Evolutionary conservation across 768 basidiomycete genomes (phyloP).

Genomic region (Trametes maxima): DNA sequence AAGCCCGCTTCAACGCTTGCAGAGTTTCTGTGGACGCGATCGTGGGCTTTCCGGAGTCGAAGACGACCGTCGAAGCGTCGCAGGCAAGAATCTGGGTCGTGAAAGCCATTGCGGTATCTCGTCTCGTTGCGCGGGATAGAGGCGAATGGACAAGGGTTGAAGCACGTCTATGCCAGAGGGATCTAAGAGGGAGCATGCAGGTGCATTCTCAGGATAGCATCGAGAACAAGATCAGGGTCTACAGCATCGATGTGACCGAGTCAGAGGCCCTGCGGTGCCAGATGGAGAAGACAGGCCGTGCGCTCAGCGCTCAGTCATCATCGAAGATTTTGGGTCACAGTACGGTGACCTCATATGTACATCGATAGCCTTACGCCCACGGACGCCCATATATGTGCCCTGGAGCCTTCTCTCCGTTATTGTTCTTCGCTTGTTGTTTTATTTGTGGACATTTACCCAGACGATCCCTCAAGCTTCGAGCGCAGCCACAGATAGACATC

Average conservation of each 20-base stretch:
- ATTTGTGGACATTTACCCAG: too few species aligned
- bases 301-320: not conserved
- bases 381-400: not conserved
- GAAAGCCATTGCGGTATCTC: conserved; percentile 24
- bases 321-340: conserved; percentile 6
- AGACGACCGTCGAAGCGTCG: conserved; percentile 63
- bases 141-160: not conserved
- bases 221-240: not conserved
- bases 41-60: conserved; percentile 50
- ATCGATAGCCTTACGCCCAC: not conserved
- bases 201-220: conserved; percentile 4
- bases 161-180: conserved; percentile 6
- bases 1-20: conserved; percentile 56
- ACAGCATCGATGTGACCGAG: conserved; percentile 7
- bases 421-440: too few species aligned
- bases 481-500: not conserved
- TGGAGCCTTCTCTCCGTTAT: not conserved
- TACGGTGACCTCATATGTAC: conserved; percentile 8
- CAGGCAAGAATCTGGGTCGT: conserved; percentile 55
- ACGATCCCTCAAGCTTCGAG: too few species aligned
- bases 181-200: conserved; percentile 14
- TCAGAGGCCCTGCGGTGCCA: not conserved
- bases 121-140: not conserved
- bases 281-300: not conserved
- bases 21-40: conserved; percentile 55